A percentile compares a stretch with the other conserved stretches of the same genome.
Evolutionary conservation across 2,329 filamentous ascomycete genomes (phyloP).

Genomic region (Penicillium olsonii): DNA sequence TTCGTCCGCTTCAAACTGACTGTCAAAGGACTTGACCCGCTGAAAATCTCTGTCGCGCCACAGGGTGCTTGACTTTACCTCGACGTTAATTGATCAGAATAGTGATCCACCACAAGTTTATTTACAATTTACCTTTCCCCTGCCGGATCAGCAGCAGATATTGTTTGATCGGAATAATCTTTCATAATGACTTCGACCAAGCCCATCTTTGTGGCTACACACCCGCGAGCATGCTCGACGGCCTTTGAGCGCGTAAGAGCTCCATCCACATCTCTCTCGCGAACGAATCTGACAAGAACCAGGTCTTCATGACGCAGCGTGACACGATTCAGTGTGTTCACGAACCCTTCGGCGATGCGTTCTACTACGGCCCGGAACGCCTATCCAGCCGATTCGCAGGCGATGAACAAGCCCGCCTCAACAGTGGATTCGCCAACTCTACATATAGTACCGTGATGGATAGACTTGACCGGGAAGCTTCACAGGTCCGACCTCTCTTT

Average conservation of each 20-base stretch:
- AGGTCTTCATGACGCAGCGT: constrained; percentile 96
- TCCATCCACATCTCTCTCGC: neutral
- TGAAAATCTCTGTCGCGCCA: constrained; percentile 1
- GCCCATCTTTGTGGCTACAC: constrained; percentile 89
- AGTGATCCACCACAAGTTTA: constrained; percentile 19
- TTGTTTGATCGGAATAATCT: neutral
- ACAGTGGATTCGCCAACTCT: constrained; percentile 47
- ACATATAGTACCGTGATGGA: constrained; percentile 68
- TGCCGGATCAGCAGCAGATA: constrained; percentile 2
- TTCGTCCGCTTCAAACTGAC: constrained; percentile 12
- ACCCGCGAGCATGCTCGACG: constrained; percentile 92
- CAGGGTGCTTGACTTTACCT: constrained; percentile 5
- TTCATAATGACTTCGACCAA: constrained; percentile 70
- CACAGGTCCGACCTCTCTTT: constrained; percentile 63
- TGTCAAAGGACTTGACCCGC: constrained; percentile 4
- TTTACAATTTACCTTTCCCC: constrained; percentile 14
- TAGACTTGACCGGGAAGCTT: constrained; percentile 68
- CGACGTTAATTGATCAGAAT: constrained; percentile 7
- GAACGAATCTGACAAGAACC: constrained; percentile 10
- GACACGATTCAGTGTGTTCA: constrained; percentile 82
- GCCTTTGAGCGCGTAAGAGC: constrained; percentile 85
- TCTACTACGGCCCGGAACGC: constrained; percentile 92
- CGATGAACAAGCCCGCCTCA: constrained; percentile 56
- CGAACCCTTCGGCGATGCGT: constrained; percentile 95
- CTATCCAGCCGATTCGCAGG: constrained; percentile 76